Evolutionary conservation across 768 basidiomycete species (phyloP).

Genomic region (Termitomyces sp.): DNA sequence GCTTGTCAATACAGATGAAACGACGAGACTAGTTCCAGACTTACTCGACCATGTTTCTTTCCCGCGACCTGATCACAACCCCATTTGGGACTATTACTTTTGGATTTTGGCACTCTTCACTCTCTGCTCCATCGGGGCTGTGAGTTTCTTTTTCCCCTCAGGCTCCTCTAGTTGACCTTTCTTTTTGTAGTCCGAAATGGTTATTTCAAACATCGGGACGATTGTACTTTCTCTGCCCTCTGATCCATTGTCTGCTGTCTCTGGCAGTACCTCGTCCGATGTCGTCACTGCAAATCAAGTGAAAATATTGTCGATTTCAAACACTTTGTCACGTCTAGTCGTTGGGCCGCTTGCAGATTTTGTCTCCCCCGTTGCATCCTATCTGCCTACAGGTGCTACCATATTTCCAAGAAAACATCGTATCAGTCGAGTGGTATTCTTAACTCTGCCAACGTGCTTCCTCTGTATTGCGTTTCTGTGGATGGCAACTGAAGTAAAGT

Average conservation of each 20-base stretch:
- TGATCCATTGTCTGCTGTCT: constrained; percentile 10
- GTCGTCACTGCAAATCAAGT: constrained; percentile 58
- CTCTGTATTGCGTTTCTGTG: constrained; percentile 50
- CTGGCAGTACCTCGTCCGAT: constrained; percentile 20
- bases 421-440: constrained; percentile 58
- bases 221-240: constrained; percentile 61
- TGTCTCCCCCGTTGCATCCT: constrained; percentile 54
- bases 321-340: constrained; percentile 64
- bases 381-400: constrained; percentile 28
- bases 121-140: constrained; percentile 57
- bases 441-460: constrained; percentile 41
- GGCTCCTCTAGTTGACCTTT: background rate
- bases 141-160: constrained; percentile 29
- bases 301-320: constrained; percentile 60
- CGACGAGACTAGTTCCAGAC: constrained; percentile 23
- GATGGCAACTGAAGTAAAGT: constrained; percentile 42
- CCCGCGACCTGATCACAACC: constrained; percentile 22
- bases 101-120: constrained; percentile 55
- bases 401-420: constrained; percentile 40
- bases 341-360: constrained; percentile 69
- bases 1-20: constrained; percentile 18
- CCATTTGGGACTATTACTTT: constrained; percentile 53
- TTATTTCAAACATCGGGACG: constrained; percentile 77
- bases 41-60: background rate
- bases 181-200: constrained; percentile 60